A percentile compares a stretch with the other conserved stretches of the same genome.
These are phyloP conservation scores for Calonectria pteridis DNA, from an alignment of 2,329 filamentous ascomycete species.

Conservation along the genomic window DNA sequence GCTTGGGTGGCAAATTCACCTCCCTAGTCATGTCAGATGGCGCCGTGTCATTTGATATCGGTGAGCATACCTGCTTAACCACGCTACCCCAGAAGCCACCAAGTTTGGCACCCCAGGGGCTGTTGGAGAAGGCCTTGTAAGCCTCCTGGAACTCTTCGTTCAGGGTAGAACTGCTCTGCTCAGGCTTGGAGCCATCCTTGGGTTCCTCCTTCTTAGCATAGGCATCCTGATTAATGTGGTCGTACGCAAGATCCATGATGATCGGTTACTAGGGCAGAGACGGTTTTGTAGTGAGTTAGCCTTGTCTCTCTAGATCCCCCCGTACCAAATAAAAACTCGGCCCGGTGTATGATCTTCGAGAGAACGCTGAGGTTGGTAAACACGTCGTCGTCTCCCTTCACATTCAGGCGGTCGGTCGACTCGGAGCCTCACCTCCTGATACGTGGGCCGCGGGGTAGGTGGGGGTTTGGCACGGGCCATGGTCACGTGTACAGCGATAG, in stretches of 20 bases:
- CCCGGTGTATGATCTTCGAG: neutral
- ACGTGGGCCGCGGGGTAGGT: constrained; percentile 38
- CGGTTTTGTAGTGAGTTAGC: neutral
- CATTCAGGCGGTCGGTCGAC: constrained; percentile 24
- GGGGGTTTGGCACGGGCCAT: constrained; percentile 36
- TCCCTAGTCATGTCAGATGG: constrained; percentile 64
- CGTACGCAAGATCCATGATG: constrained; percentile 94
- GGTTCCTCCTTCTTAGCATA: constrained; percentile 68
- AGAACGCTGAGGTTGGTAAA: constrained; percentile 28
- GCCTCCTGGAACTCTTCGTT: constrained; percentile 94
- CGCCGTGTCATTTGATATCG: constrained; percentile 5
- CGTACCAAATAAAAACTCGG: neutral
- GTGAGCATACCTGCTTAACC: constrained; percentile 82
- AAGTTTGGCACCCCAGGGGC: constrained; percentile 89
- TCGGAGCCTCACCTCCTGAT: constrained; percentile 40
- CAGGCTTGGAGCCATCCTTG: constrained; percentile 56
- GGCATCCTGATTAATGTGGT: constrained; percentile 91
- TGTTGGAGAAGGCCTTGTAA: constrained; percentile 91
- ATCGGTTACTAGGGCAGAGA: neutral
- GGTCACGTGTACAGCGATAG: constrained; percentile 30
- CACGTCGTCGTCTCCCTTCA: constrained; percentile 30
- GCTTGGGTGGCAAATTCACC: constrained; percentile 87
- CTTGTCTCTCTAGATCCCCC: constrained; percentile 2
- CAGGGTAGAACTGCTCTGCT: constrained; percentile 67
- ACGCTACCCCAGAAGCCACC: constrained; percentile 92